Percentiles rank a stretch among this genome's conserved stretches.
These are phyloP conservation scores for Vanilla planifolia DNA, from an alignment of 106 monocot species.

Conservation along the genomic window DNA sequence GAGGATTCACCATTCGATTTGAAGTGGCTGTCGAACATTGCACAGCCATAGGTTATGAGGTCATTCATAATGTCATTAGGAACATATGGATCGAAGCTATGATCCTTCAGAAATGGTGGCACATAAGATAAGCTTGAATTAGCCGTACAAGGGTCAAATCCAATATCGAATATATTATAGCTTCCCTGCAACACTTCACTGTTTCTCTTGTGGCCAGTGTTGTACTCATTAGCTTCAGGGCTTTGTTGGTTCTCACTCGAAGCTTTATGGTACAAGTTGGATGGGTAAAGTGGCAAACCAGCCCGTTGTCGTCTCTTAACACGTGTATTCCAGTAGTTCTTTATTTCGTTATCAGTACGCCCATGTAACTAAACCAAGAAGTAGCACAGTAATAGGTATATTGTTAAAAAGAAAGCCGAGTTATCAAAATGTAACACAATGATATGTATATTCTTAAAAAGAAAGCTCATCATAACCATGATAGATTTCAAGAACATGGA, in stretches of 20 bases:
- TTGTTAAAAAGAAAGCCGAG: no score
- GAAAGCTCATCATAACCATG: no score
- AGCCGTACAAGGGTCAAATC: constrained; percentile 7
- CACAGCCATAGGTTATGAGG: constrained; percentile 12
- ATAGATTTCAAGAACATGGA: no score
- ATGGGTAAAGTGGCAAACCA: constrained; percentile 47
- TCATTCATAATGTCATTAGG: constrained; percentile 23
- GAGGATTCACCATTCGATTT: constrained; percentile 57
- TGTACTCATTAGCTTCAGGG: neutral
- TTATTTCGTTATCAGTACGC: constrained; percentile 72
- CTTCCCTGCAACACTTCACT: constrained; percentile 9
- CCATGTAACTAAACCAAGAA: constrained; percentile 41
- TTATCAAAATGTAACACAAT: no score
- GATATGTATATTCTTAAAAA: no score
- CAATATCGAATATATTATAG: constrained; percentile 1
- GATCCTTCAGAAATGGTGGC: constrained; percentile 13
- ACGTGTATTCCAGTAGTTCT: constrained; percentile 72
- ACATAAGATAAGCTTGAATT: constrained; percentile 11
- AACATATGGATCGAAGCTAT: constrained; percentile 15
- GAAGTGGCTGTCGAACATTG: constrained; percentile 45
- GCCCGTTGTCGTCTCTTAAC: constrained; percentile 28
- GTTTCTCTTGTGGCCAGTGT: neutral
- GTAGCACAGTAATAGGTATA: no score
- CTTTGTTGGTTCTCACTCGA: constrained; percentile 20
- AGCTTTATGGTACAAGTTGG: constrained; percentile 2